phyloP scores from a whole-genome alignment of 345 rosid genomes.

The Gossypium herbaceum region DNA sequence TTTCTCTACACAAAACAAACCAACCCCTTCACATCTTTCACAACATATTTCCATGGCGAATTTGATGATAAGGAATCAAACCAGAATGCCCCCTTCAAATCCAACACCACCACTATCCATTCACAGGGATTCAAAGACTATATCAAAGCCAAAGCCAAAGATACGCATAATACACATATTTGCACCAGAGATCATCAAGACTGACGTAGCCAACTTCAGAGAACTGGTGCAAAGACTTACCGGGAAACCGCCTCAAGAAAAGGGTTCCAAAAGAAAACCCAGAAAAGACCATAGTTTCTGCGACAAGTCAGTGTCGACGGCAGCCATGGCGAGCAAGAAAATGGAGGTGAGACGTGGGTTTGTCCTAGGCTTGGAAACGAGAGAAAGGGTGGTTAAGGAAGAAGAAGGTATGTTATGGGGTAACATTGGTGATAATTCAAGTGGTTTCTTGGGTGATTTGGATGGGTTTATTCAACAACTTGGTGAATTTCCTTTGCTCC shows the following conservation, averaged over 20 bases:
- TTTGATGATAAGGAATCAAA: conserved; percentile 26
- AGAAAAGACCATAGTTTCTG: conserved; percentile 14
- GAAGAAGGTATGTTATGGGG: conserved; percentile 31
- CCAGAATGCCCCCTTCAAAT: conserved; percentile 15
- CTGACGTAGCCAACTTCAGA: conserved; percentile 80
- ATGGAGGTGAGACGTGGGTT: conserved; percentile 30
- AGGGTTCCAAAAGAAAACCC: conserved; percentile 21
- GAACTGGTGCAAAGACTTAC: conserved; percentile 91
- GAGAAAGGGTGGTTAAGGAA: conserved; percentile 24
- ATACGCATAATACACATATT: conserved; percentile 80
- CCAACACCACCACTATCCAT: conserved; percentile 37
- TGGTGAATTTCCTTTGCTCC: conserved; percentile 48
- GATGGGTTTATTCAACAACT: conserved; percentile 75
- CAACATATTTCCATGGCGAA: conserved; percentile 38
- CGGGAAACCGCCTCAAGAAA: conserved; percentile 54
- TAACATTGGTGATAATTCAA: conserved; percentile 29
- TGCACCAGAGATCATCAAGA: conserved; percentile 94
- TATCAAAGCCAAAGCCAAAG: conserved; percentile 70
- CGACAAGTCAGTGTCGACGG: not conserved
- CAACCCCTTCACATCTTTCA: conserved; percentile 26
- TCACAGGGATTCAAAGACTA: conserved; percentile 43
- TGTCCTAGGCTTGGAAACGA: conserved; percentile 17
- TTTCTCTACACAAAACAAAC: conserved; percentile 30
- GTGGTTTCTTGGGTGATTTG: conserved; percentile 53
- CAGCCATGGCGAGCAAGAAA: conserved; percentile 10